phyloP scores from a whole-genome alignment of 2,329 filamentous ascomycete species.

The Corinectria fuckeliana region DNA sequence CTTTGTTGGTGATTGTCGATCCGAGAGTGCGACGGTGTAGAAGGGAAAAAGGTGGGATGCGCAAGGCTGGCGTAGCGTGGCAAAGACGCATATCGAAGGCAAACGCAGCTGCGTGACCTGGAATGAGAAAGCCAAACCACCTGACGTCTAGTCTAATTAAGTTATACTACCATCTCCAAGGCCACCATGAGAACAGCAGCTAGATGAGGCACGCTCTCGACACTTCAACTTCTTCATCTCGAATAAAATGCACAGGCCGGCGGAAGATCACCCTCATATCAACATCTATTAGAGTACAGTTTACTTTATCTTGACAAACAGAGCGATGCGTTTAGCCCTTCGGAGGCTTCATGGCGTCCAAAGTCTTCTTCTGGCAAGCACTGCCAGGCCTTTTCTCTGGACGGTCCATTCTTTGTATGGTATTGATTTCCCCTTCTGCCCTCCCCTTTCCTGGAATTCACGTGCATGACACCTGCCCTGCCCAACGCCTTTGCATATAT shows the following conservation, averaged over 20 bases:
- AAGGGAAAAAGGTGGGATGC: conserved; percentile 4
- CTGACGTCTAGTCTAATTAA: too few species aligned
- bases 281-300: conserved; percentile 53
- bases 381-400: conserved; percentile 18
- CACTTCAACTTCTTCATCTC: neutral
- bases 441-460: conserved; percentile 35
- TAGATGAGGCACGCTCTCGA: neutral
- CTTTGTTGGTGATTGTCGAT: conserved; percentile 3
- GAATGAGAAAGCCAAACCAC: neutral
- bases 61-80: conserved; percentile 3
- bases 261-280: conserved; percentile 25
- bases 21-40: neutral
- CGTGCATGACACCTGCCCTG: conserved; percentile 36
- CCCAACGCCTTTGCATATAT: conserved; percentile 42
- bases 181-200: neutral
- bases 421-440: conserved; percentile 34
- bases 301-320: conserved; percentile 43
- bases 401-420: conserved; percentile 35
- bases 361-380: conserved; percentile 13
- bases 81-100: neutral
- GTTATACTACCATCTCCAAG: neutral
- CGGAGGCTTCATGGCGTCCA: conserved; percentile 27
- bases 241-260: neutral
- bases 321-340: conserved; percentile 28
- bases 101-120: conserved; percentile 4